Conservation (phyloP, 2,329 filamentous ascomycete species). For the Paecilomyces formosus region DNA sequence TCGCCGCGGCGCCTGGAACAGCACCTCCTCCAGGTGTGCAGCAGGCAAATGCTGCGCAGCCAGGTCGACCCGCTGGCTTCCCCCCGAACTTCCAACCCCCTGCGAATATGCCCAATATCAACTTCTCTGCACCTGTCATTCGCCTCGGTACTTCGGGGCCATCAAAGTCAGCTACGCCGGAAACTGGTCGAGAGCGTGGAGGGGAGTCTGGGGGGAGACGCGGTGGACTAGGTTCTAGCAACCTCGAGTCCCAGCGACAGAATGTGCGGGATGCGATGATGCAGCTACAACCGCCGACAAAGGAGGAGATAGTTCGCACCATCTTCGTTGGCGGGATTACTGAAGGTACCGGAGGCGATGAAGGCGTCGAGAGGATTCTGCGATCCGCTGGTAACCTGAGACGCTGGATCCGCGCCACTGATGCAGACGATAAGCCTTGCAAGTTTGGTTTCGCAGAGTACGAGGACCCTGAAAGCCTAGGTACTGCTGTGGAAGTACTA, state of each 20-base stretch:
- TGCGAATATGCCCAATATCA: constrained; percentile 91
- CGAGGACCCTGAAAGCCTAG: constrained; percentile 81
- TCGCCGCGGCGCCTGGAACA: constrained; percentile 68
- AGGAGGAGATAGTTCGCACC: constrained; percentile 85
- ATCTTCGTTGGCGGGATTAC: constrained; percentile 86
- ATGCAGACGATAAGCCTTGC: constrained; percentile 72
- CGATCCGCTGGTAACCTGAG: constrained; percentile 68
- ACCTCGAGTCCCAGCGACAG: constrained; percentile 59
- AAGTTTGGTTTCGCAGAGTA: constrained; percentile 95
- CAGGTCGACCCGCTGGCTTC: constrained; percentile 72
- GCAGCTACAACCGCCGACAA: constrained; percentile 70
- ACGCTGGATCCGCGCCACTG: constrained; percentile 74
- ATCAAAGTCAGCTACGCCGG: constrained; percentile 49
- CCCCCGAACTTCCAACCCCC: constrained; percentile 82
- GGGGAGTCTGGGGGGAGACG: constrained; percentile 41
- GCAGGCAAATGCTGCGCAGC: constrained; percentile 64
- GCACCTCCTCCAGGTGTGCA: constrained; percentile 70
- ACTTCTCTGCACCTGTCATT: constrained; percentile 95
- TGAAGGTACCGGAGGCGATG: constrained; percentile 67
- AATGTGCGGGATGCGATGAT: constrained; percentile 62
- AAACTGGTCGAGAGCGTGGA: constrained; percentile 38
- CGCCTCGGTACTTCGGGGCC: constrained; percentile 71
- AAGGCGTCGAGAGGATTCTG: constrained; percentile 71
- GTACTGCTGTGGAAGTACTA: constrained; percentile 76
- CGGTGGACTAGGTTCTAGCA: constrained; percentile 53